Base-by-base conservation (phyloP, 352 stramenopile genomes). In the Phytophthora aleatoria region DNA sequence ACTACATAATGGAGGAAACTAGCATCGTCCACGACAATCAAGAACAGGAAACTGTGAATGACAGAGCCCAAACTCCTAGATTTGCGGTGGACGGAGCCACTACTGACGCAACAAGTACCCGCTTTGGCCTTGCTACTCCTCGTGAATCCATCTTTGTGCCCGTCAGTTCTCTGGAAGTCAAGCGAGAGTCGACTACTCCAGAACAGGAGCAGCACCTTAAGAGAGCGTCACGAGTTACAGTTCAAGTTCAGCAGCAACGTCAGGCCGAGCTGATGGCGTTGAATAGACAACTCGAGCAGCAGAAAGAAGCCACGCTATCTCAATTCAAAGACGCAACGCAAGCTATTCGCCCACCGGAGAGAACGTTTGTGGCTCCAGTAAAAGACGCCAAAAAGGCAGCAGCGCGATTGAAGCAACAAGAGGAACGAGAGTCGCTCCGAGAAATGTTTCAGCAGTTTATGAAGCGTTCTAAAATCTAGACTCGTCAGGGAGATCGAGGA, bases 91-190 rank as follows among this genome's bases (percentile, higher is more conserved):
- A 61, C 16, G 65, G 65, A 24, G 45, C 33, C 36, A 62, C 50
- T 15, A 41, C 62, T 41, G 53, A 59, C 3, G 44, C 50, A 12
- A 44, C 33, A 35, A 59, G 39, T n/a, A 44, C 49, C 2, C 73
- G 73, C 8, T 74, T 73, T 38, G 35, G 41, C 8, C 51, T 89
- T 15, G 36, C 61, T 11, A 84, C 79, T 11, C 70, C 70, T 27
- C 70, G 73, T 9, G 77, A 89, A 64, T 87, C 78, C 28, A 85
- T 89, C 6, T 85, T 76, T 35, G 50, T 77, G 9, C 69, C 74
- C 20, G 49, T 80, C 4, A 52, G 28, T 26, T 69, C 68, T 13
- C 56, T 59, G 7, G 35, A 55, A 10, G 52, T 5, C 28, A 61
- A 52, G 45, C 41, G 38, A 50, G 52, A 57, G 5, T 1, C 39